A percentile compares a stretch with the other conserved stretches of the same genome.
Evolutionary conservation across 2,329 filamentous ascomycete genomes (phyloP).

Genomic region (Geoglossum cookeanum): DNA sequence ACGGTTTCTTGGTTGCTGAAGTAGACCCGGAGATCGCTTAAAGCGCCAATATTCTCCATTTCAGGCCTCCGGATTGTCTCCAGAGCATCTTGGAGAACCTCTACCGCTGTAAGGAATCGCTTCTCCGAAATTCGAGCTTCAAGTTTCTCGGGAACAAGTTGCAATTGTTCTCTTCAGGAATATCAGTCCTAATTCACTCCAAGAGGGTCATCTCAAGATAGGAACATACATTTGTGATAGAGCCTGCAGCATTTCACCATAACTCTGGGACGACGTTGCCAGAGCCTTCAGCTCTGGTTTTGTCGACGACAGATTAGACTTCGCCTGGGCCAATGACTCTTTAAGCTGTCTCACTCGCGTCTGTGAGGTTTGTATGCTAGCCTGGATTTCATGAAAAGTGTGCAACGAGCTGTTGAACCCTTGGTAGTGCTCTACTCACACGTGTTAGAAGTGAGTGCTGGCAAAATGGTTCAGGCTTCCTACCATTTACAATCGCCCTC

Average conservation of each 20-base stretch:
- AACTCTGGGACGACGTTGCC: conserved; percentile 70
- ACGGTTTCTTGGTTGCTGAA: conserved; percentile 79
- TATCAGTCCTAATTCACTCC: conserved; percentile 1
- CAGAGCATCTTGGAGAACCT: conserved; percentile 73
- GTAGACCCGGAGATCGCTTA: conserved; percentile 72
- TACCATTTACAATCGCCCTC: conserved; percentile 76
- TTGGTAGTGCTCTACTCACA: conserved; percentile 63
- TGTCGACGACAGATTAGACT: conserved; percentile 61
- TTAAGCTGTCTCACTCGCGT: conserved; percentile 66
- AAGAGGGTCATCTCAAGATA: not conserved
- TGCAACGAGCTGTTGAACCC: conserved; percentile 98
- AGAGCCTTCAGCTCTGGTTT: conserved; percentile 85
- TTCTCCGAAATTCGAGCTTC: conserved; percentile 95
- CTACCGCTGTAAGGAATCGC: conserved; percentile 78
- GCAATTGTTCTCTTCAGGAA: conserved; percentile 48
- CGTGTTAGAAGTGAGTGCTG: conserved; percentile 5
- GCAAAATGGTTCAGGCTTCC: not conserved
- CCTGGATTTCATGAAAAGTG: conserved; percentile 96
- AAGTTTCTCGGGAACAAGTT: conserved; percentile 74
- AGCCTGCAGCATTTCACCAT: conserved; percentile 73
- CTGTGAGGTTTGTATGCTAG: conserved; percentile 77
- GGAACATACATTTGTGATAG: conserved; percentile 47
- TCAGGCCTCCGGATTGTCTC: conserved; percentile 71
- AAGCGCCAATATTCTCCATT: conserved; percentile 74
- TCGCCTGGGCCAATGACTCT: conserved; percentile 63